phyloP scores from a whole-genome alignment of 2,329 filamentous ascomycete species.

The Apiospora koreana region DNA sequence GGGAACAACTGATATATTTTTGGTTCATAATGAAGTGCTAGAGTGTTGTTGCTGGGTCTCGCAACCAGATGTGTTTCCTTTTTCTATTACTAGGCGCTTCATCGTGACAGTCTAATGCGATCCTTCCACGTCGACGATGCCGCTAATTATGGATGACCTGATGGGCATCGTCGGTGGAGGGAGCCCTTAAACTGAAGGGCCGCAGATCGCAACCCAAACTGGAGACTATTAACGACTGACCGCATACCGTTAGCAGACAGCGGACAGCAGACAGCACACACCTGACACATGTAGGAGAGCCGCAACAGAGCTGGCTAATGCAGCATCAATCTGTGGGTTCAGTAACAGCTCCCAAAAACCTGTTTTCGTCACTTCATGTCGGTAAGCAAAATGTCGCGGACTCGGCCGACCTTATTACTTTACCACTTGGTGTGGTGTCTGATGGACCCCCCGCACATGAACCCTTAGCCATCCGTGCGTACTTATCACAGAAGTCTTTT shows the following conservation, averaged over 20 bases:
- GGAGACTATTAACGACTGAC: neutral
- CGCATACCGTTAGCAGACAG: neutral
- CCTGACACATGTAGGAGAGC: conserved; percentile 3
- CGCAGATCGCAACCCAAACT: conserved; percentile 1
- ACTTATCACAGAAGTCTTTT: neutral
- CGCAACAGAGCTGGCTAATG: neutral
- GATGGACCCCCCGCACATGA: neutral
- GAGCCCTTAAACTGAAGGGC: neutral
- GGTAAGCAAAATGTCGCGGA: neutral
- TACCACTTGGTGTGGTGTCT: neutral
- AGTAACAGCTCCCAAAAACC: neutral
- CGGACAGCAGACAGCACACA: neutral
- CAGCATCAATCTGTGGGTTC: conserved; percentile 2
- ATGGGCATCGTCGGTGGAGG: neutral
- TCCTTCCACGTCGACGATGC: neutral
- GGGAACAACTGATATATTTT: neutral
- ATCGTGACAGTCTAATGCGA: neutral
- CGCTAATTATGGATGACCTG: neutral
- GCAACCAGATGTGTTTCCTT: neutral
- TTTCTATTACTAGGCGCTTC: neutral
- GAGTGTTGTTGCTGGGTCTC: neutral
- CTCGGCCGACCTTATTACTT: neutral
- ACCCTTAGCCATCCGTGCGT: neutral
- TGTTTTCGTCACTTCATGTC: conserved; percentile 3
- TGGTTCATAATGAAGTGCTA: neutral